Evolutionary conservation across 306 rosid genomes (phyloP), one percentile per base, ranked within the genome.

Genomic region (Cucumis hystrix): DNA sequence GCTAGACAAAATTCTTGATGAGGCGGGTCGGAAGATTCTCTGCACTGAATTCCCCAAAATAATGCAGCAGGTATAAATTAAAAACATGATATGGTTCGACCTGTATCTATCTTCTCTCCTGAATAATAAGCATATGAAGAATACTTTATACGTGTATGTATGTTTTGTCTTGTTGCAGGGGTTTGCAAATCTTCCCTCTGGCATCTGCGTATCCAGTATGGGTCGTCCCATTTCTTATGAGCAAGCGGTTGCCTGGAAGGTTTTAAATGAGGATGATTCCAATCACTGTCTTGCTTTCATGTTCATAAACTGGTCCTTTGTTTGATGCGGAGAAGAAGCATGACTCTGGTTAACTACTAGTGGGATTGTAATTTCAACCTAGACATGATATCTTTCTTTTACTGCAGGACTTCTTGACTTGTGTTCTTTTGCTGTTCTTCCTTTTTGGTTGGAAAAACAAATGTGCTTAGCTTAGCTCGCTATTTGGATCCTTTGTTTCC

Each of bases 291-390:
- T 96, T 71, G 98, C 98, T 4, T 86, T 96, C 85, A 91, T 92
- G 97, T 96, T 96, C 82, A 47, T 89, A 74, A 96, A 89, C 83
- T 96, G 99, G 99, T 92, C 99, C 82, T 96, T 96, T 80, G 88
- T 89, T 80, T 91, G 87, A 92, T 33, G 37, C 54, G 80, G 43
- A 0, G 13, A 75, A 66, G 61, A 37, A 73, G 4, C 76, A 15
- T 49, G 76, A 49, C 25, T 45, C 6, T 41, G 51, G 71, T 68
- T 43, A 68, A 68, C n/a, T 10, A 37, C 18, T 52, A 51, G 40
- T 73, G 77, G 63, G 49, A 52, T 52, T 73, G 77, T 73, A 73
- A 30, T 73, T 55, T 18, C 77, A 73, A 73, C 77, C n/a, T 73
- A 73, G 63, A 73, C 63, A 73, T 73, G 18, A 15, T 73, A 30